Evolutionary conservation across 2,329 filamentous ascomycete species (phyloP), one percentile per base, ranked within the genome.

Genomic region (Leptoxyphium fumago): DNA sequence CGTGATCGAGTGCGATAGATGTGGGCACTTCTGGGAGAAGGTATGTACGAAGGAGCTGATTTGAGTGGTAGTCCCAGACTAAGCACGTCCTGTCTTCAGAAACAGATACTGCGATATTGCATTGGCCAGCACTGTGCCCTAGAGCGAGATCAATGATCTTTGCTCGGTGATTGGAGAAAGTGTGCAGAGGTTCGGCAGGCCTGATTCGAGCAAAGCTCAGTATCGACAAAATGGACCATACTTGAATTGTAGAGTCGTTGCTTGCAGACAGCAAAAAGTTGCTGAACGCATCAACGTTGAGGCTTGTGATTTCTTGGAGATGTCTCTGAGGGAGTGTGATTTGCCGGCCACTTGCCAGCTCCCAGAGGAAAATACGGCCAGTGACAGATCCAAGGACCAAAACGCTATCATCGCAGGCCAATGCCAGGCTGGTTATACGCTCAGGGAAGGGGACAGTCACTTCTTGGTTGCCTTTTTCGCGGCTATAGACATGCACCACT

Each of bases 11-110:
- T 8, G 76, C 69, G 29, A 89, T 61, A 53, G 81, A 87, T 28
- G 82, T 69, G 13, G 88, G 85, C 14, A 74, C 68, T n/a, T 73
- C 71, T 2, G 84, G 77, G 45, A 96, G 77, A 36, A 96, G 72
- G 50, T 93, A 78, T 3, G 87, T 96, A 38, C 88, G 78, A 45
- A 96, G 67, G 10, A 82, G 70, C 47, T 77, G 75, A 34, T 85
- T 85, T 1, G 78, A 84, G 48, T 80, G 77, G 60, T 93, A 93
- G 64, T 96, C 88, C 91, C 91, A 98, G 47, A 94, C 72, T 55
- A 94, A 80, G 53, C 85, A 85, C 7, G 85, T 91, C 64, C 84
- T 88, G 65, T 96, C 91, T 54, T 77, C 79, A 51, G 85, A 85
- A 6, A 80, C 77, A 2, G 89, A 93, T 15, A 95, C 74, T 46